Evolutionary conservation across 2,329 filamentous ascomycete species (phyloP), one percentile per base, ranked within the genome.

Genomic region (Stylonectria norvegica): DNA sequence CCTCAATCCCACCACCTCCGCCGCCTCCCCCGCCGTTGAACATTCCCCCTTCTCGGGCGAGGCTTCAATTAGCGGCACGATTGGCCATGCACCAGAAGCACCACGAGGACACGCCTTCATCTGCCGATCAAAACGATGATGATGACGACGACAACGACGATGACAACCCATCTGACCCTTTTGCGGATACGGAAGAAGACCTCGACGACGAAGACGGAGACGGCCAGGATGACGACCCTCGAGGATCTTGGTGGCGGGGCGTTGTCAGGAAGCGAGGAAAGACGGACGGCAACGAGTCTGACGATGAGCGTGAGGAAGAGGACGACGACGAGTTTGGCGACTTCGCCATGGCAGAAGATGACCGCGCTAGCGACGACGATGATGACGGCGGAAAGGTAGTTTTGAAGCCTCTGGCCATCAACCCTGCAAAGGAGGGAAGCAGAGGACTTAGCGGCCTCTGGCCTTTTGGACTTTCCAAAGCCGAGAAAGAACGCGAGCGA

Each of bases 21-120:
- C 76, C 79, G 1, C 84, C 85, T n/a, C 86, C 81, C 16, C 83
- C 86, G 20, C 88, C 89, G 10, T 72, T 95, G 57, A 93, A 91
- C 61, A 82, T 91, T 23, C 83, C 86, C 1, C 90, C 91, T 2
- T 94, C 89, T 6, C 81, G 91, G 37, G 91, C 91, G 6, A 81
- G 91, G 36, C 76, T 89, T 40, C 89, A 95, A 63, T 78, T 97
- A n/a, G 90, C 89, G n/a, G 86, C 87, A 10, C 81, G 90, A 10
- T 75, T 97, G 57, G 79, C 87, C 2, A 79, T 85, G 65, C 85
- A 88, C 50, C 79, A 82, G 52, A 84, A 87, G 62, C 79, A 80
- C 50, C 71, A 66, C 32, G 67, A 70, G 16, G 66, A 72, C 5
- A 65, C 70, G 17, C 67, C 69, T 14, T 67, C 75, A 5, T 69